Conservation (phyloP, 306 rosid genomes). For the Cercis canadensis region DNA sequence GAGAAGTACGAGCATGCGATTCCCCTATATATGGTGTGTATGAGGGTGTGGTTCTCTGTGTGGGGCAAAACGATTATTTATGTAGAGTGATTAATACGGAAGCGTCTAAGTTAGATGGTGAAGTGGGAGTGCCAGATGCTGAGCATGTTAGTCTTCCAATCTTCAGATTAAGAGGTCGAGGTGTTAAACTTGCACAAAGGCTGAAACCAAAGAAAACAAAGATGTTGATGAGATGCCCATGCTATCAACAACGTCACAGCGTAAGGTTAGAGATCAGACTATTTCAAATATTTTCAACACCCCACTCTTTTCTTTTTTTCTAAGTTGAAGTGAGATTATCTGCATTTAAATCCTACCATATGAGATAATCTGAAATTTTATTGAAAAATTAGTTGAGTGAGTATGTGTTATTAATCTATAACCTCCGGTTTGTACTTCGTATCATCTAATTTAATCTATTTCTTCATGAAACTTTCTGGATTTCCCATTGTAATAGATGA, state of each 20-base stretch:
- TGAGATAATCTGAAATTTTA: no score
- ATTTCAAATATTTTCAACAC: background rate
- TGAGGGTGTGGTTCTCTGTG: no score
- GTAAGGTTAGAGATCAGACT: constrained; percentile 30
- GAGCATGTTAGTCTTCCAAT: background rate
- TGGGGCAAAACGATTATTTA: no score
- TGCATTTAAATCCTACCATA: no score
- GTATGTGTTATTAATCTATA: no score
- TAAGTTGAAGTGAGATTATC: background rate
- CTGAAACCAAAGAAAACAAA: constrained; percentile 20
- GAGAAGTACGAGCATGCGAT: no score
- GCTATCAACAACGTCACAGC: constrained; percentile 13
- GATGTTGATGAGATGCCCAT: background rate
- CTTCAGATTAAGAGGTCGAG: background rate
- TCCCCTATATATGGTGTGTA: no score
- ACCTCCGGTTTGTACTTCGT: no score
- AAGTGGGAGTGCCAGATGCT: background rate
- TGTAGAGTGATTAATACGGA: constrained; percentile 3
- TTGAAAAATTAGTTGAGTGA: no score
- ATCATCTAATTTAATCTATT: no score
- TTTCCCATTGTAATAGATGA: no score
- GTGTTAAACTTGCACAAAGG: constrained; percentile 13
- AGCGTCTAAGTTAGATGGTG: background rate
- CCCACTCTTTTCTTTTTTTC: background rate
- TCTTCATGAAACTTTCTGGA: no score